phyloP scores from a whole-genome alignment of 768 basidiomycete species.

The Grammothele lineata region DNA sequence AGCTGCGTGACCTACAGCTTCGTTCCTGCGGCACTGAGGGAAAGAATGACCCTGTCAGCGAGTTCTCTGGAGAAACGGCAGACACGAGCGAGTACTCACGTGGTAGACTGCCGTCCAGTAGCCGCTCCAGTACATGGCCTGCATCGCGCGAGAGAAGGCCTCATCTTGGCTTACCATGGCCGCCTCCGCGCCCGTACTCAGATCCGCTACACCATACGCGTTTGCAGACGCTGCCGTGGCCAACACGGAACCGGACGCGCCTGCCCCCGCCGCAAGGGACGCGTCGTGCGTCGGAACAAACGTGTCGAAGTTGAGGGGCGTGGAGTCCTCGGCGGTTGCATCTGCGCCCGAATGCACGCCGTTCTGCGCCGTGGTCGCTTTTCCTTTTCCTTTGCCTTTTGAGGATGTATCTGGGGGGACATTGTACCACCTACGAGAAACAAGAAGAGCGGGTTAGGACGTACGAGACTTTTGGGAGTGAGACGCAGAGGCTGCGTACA shows the following conservation, averaged over 20 bases:
- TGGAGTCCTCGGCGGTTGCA: constrained; percentile 38
- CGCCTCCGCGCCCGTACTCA: constrained; percentile 1
- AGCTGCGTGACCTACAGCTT: constrained; percentile 2
- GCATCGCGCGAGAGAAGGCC: constrained; percentile 69
- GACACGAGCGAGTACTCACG: too few species aligned
- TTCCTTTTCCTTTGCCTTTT: constrained; percentile 12
- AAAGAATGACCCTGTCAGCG: neutral
- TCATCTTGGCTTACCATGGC: constrained; percentile 60
- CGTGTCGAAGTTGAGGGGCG: constrained; percentile 64
- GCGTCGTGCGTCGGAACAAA: constrained; percentile 71
- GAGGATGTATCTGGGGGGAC: constrained; percentile 36
- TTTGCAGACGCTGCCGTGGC: constrained; percentile 14
- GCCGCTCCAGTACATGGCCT: constrained; percentile 83
- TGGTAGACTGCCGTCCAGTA: constrained; percentile 89
- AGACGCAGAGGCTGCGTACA: constrained; percentile 41
- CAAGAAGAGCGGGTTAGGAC: neutral
- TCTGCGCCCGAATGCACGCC: neutral
- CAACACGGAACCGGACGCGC: constrained; percentile 16
- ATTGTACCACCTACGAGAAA: constrained; percentile 70
- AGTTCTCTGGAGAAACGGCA: neutral
- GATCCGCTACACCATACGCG: neutral
- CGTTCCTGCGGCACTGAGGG: constrained; percentile 13
- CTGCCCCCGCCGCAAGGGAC: constrained; percentile 44
- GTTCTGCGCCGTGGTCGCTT: constrained; percentile 1
- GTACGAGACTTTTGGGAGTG: neutral